Percentiles rank a stretch among this genome's conserved stretches.
These are phyloP conservation scores for Massarina eburnea DNA, from an alignment of 2,329 filamentous ascomycete species.

Conservation along the genomic window DNA sequence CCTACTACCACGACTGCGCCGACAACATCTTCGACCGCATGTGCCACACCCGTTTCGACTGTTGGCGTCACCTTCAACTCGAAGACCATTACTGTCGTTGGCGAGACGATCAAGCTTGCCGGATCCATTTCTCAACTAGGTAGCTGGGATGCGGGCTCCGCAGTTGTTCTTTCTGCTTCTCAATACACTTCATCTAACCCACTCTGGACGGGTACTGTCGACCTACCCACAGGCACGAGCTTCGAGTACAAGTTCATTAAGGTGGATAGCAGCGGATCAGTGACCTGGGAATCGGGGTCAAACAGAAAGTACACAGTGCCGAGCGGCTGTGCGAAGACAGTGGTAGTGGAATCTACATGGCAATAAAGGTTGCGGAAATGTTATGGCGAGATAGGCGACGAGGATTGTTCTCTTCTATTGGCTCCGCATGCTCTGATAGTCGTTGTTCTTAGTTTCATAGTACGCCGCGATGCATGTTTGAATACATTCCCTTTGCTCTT, in stretches of 20 bases:
- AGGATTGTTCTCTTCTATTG: too few relatives aligned
- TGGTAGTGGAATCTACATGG: too few relatives aligned
- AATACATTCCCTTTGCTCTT: too few relatives aligned
- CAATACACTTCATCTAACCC: constrained; percentile 49
- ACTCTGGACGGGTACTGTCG: constrained; percentile 49
- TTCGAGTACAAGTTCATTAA: constrained; percentile 52
- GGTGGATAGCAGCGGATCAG: constrained; percentile 48
- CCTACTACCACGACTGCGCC: constrained; percentile 14
- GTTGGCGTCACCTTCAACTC: constrained; percentile 49
- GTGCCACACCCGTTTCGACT: constrained; percentile 27
- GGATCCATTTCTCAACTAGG: constrained; percentile 50
- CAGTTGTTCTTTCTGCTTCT: constrained; percentile 44
- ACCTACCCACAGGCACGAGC: constrained; percentile 45
- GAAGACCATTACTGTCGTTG: constrained; percentile 51
- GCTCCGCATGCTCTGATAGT: too few relatives aligned
- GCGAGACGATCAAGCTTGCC: constrained; percentile 52
- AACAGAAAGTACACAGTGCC: constrained; percentile 45
- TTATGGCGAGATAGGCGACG: too few relatives aligned
- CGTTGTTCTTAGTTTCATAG: too few relatives aligned
- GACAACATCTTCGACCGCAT: constrained; percentile 17
- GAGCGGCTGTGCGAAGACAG: too few relatives aligned
- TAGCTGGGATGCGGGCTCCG: constrained; percentile 45
- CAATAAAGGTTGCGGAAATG: too few relatives aligned
- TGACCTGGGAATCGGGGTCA: constrained; percentile 47
- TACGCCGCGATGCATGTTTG: too few relatives aligned